phyloP scores from a whole-genome alignment of 805 yeast species.

The Lipomyces yamadae region DNA sequence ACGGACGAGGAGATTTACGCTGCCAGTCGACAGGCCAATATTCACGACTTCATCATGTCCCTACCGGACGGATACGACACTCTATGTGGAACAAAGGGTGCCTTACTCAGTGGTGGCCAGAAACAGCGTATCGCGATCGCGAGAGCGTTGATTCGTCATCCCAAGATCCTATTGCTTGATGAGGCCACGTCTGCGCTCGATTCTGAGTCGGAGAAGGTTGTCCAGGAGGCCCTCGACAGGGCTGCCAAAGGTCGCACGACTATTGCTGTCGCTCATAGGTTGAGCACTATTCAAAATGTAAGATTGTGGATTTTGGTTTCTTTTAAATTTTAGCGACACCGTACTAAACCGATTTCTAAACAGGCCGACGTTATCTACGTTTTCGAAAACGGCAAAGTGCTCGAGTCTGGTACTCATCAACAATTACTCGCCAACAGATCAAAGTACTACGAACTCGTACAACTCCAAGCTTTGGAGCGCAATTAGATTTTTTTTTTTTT shows the following conservation, averaged over 20 bases:
- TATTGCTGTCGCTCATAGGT: slow-evolving; percentile 75
- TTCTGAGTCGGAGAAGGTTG: slow-evolving; percentile 66
- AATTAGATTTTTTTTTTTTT: slow-evolving; percentile 40
- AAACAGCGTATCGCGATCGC: slow-evolving; percentile 70
- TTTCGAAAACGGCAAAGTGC: slow-evolving; percentile 58
- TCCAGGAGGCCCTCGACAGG: slow-evolving; percentile 62
- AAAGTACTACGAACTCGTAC: slow-evolving; percentile 50
- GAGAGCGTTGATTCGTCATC: slow-evolving; percentile 62
- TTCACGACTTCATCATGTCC: slow-evolving; percentile 54
- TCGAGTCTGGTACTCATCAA: slow-evolving; percentile 56
- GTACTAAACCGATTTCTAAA: not conserved
- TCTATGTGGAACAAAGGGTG: slow-evolving; percentile 55
- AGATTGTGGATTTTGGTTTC: not conserved
- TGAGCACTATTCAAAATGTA: slow-evolving; percentile 58
- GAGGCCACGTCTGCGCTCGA: slow-evolving; percentile 63
- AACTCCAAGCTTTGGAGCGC: slow-evolving; percentile 52
- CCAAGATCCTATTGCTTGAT: slow-evolving; percentile 60
- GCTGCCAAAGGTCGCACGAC: slow-evolving; percentile 71
- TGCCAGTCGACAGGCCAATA: slow-evolving; percentile 59
- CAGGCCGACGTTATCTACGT: slow-evolving; percentile 57
- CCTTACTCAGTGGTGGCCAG: slow-evolving; percentile 68
- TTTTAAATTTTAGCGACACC: no score
- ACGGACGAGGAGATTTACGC: slow-evolving; percentile 48
- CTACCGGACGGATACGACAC: slow-evolving; percentile 60
- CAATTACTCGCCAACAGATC: slow-evolving; percentile 48